phyloP scores from a whole-genome alignment of 306 rosid species.

The apple (Malus domestica) region DNA sequence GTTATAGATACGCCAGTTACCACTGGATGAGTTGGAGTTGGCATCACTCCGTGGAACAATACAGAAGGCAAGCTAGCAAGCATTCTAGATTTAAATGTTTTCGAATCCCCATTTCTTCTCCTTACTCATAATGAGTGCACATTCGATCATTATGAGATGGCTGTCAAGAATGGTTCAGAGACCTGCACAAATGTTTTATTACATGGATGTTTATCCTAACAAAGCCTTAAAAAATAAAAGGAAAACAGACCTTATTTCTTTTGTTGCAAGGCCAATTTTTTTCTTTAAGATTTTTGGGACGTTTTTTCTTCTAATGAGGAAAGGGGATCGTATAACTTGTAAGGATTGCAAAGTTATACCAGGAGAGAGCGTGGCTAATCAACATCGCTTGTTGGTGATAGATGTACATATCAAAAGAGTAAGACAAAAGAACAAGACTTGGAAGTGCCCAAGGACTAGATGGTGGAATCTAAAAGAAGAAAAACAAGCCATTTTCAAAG shows the following conservation, averaged over 20 bases:
- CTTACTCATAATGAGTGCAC: background rate
- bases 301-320: no score
- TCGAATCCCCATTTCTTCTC: slow-evolving; percentile 2
- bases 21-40: slow-evolving; percentile 83
- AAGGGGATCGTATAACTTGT: no score
- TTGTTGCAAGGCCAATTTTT: background rate
- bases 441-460: no score
- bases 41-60: slow-evolving; percentile 88
- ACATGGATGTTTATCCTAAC: background rate
- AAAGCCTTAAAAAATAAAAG: background rate
- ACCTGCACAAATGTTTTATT: background rate
- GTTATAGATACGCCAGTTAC: slow-evolving; percentile 65
- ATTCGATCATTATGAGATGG: background rate
- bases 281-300: background rate
- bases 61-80: slow-evolving; percentile 58
- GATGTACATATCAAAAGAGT: no score
- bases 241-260: background rate
- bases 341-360: no score
- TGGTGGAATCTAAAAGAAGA: no score
- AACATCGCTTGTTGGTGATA: no score
- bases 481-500: no score
- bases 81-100: slow-evolving; percentile 13
- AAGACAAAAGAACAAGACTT: no score
- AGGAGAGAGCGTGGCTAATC: no score
- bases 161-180: background rate